Conservation (phyloP, 768 basidiomycete genomes). For the Pleurotus pulmonarius region DNA sequence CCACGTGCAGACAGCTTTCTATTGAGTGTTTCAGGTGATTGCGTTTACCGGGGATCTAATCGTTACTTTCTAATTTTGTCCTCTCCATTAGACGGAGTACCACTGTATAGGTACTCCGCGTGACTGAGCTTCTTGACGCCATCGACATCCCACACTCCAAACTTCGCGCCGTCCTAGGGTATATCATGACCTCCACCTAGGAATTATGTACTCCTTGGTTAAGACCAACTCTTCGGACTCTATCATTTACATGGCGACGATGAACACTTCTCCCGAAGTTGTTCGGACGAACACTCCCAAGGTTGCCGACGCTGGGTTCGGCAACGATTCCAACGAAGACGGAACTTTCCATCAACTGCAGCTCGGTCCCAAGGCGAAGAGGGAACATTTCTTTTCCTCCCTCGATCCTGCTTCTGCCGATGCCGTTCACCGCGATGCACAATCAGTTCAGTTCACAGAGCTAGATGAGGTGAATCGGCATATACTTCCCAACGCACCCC, state of each 20-base stretch:
- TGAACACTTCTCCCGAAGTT: neutral
- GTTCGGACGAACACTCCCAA: neutral
- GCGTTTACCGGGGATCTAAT: too few relatives aligned
- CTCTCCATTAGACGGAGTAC: too few relatives aligned
- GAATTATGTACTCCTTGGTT: neutral
- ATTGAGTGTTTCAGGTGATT: too few relatives aligned
- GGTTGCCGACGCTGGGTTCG: neutral
- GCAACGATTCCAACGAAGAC: constrained; percentile 10
- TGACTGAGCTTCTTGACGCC: neutral
- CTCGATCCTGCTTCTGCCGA: constrained; percentile 42
- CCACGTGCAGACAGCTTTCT: too few relatives aligned
- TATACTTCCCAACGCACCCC: too few relatives aligned
- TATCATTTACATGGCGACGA: neutral
- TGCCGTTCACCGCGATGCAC: constrained; percentile 41
- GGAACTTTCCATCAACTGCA: constrained; percentile 40
- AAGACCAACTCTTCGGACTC: neutral
- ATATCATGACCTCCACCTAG: neutral
- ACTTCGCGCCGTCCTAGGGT: neutral
- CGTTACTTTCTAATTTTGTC: too few relatives aligned
- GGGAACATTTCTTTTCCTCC: constrained; percentile 46
- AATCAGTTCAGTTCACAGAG: constrained; percentile 1
- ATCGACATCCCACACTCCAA: neutral
- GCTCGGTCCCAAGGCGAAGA: constrained; percentile 32
- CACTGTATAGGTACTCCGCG: neutral
- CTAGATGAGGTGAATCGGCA: constrained; percentile 1